phyloP scores from a whole-genome alignment of 805 yeast genomes.

The Kluyveromyces siamensis region DNA sequence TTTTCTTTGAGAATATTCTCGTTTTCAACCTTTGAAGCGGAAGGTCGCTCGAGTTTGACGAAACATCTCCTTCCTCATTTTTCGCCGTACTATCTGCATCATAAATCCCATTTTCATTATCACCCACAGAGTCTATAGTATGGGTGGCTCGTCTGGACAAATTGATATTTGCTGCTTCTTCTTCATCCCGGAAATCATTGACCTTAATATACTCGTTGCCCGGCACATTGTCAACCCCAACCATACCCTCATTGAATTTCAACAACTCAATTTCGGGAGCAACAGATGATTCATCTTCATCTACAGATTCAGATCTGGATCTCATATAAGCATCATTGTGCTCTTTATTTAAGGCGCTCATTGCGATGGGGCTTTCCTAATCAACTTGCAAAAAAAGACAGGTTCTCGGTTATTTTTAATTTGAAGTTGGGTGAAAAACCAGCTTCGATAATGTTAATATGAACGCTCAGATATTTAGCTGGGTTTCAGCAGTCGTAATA shows the following conservation, averaged over 20 bases:
- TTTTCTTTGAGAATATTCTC: conserved; percentile 12
- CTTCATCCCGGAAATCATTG: not conserved
- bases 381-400: no score
- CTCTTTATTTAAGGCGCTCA: no score
- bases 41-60: not conserved
- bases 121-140: not conserved
- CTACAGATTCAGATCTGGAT: not conserved
- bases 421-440: no score
- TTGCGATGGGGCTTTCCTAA: no score
- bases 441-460: no score
- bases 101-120: no score
- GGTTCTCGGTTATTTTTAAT: no score
- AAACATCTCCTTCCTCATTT: not conserved
- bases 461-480: no score
- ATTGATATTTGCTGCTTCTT: not conserved
- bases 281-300: not conserved
- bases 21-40: conserved; percentile 7
- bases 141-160: not conserved
- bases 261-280: not conserved
- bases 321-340: not conserved
- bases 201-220: not conserved
- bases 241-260: not conserved
- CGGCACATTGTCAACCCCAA: not conserved
- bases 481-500: no score
- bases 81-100: not conserved